Base-by-base conservation (phyloP, 257 asterid species). In the Salvia miltiorrhiza region DNA sequence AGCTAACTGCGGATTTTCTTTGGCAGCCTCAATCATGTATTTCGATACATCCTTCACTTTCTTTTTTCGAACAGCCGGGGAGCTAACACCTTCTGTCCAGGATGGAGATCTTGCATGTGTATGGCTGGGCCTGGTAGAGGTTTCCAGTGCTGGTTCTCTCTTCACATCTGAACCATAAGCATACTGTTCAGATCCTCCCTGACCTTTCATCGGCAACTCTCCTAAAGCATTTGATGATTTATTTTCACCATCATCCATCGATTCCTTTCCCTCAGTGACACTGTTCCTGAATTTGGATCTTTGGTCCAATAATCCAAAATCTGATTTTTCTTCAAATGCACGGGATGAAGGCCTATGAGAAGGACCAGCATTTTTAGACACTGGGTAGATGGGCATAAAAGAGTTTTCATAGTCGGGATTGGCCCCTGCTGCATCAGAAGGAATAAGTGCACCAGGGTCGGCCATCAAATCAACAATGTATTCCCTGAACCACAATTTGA, bases 81-180 rank as follows among this genome's bases (percentile, higher is more conserved):
- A 87, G 80, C 97, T 88, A 64, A 90, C 87, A 43, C 97, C 98
- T 86, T 93, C 97, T 39, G 98, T 93, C 98, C 98, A 93, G 8
- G 98, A 93, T 53, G 98, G 98, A 71, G 98, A 93, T 75, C 96
- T 80, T 67, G 90, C 90, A 70, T 88, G 97, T 71, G 90, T 77
- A 75, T 85, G 82, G 78, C 37, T 77, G 56, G 86, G 78, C 80
- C 91, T 82, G 58, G 63, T 64, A 13, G 81, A 81, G 65, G 73
- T 50, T 60, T 81, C 90, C 71, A 72, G 52, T 56, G 72, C 64
- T 53, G 78, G 48, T 59, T 77, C 84, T 79, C 79, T 77, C 77
- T 73, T 82, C 43, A 52, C 78, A 47, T 75, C 69, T n/a, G 74
- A 72, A 63, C 76, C 65, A 67, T 69, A 75, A 35, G 70, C 52